Conservation (phyloP, 495 filamentous ascomycete species). For the Elasticomyces elasticus region DNA sequence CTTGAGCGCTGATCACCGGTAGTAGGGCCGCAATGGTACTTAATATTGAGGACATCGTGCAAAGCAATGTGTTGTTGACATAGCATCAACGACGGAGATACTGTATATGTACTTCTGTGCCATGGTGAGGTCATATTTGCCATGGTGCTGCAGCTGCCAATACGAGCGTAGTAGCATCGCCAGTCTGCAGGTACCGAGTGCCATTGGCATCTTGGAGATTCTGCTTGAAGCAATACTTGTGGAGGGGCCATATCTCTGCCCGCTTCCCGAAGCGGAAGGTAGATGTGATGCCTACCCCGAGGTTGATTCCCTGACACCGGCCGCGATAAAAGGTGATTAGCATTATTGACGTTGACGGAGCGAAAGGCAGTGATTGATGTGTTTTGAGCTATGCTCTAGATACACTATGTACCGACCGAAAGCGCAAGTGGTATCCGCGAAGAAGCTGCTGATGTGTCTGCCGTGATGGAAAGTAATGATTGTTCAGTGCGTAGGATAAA, state of each 20-base stretch:
- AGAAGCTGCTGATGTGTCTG: no score
- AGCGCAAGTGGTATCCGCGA: no score
- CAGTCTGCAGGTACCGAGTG: no score
- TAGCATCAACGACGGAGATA: background rate
- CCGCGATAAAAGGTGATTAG: no score
- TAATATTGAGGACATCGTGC: background rate
- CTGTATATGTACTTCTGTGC: background rate
- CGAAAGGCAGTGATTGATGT: no score
- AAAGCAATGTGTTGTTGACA: background rate
- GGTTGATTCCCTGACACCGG: no score
- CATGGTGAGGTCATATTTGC: background rate
- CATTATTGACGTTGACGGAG: no score
- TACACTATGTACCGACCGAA: no score
- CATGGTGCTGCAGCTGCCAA: background rate
- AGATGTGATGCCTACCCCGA: background rate
- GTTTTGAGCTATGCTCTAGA: no score
- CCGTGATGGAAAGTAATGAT: no score
- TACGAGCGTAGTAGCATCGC: background rate
- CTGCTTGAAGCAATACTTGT: background rate
- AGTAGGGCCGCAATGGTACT: conserved; percentile 1
- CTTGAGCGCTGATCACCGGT: background rate
- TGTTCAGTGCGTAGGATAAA: background rate
- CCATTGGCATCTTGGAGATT: background rate
- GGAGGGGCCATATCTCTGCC: background rate
- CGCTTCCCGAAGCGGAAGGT: background rate